Percentiles rank a stretch among this genome's conserved stretches.
Conservation (phyloP, 768 basidiomycete species). For the Epithele typhae region DNA sequence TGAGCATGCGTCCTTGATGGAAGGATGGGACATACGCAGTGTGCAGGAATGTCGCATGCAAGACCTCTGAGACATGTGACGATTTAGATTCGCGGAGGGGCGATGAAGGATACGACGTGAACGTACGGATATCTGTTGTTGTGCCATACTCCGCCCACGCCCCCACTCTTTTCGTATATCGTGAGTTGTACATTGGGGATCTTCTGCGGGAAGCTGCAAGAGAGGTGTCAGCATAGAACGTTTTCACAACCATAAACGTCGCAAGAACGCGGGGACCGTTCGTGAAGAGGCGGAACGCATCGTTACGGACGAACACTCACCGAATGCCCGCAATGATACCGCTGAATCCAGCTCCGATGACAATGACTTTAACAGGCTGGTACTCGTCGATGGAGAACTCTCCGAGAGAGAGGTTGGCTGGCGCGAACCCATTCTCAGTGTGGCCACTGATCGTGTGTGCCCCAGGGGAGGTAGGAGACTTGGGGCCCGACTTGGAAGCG, state of each 20-base stretch:
- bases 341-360: conserved; percentile 58
- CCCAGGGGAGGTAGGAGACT: too few species aligned
- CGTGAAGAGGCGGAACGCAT: too few species aligned
- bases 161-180: conserved; percentile 31
- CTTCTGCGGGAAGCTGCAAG: not conserved
- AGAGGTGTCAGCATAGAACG: too few species aligned
- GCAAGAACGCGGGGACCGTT: too few species aligned
- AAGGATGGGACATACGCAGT: conserved; percentile 35
- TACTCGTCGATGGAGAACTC: conserved; percentile 48
- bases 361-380: conserved; percentile 48
- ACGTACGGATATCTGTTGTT: conserved; percentile 41
- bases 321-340: conserved; percentile 57
- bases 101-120: not conserved
- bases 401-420: too few species aligned
- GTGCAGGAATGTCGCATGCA: conserved; percentile 60
- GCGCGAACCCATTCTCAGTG: too few species aligned
- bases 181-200: conserved; percentile 46
- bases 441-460: too few species aligned
- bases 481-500: too few species aligned
- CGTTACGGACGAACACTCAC: too few species aligned
- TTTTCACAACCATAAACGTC: too few species aligned
- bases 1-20: not conserved
- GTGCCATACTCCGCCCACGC: conserved; percentile 55
- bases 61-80: conserved; percentile 38
- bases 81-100: not conserved